Percentiles rank a stretch among this genome's conserved stretches.
Evolutionary conservation across 148 eudicot genomes (phyloP).

Genomic region (Linanthus parryae): DNA sequence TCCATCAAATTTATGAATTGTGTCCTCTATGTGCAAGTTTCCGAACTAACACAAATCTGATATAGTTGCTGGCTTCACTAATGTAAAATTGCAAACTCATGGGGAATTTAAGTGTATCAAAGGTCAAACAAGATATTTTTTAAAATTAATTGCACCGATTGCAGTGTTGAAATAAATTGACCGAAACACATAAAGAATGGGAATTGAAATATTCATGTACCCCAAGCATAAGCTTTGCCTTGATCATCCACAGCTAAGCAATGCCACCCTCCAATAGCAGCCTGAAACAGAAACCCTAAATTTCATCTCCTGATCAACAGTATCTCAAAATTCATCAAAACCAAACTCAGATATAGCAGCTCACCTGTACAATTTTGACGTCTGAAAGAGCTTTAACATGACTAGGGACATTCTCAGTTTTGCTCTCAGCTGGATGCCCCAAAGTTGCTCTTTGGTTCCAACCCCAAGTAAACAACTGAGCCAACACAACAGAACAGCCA

Average conservation of each 20-base stretch:
- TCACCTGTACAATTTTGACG: slow-evolving; percentile 90
- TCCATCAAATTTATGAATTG: too few relatives aligned
- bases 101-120: too few relatives aligned
- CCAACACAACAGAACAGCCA: slow-evolving; percentile 2
- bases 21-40: too few relatives aligned
- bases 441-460: slow-evolving; percentile 99
- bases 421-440: slow-evolving; percentile 85
- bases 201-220: slow-evolving; percentile 26
- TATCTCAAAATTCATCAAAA: not conserved
- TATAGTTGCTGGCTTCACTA: too few relatives aligned
- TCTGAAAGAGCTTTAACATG: slow-evolving; percentile 84
- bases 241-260: slow-evolving; percentile 99
- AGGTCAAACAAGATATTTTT: too few relatives aligned
- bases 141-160: too few relatives aligned
- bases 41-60: too few relatives aligned
- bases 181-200: not conserved
- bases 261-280: slow-evolving; percentile 99
- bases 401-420: slow-evolving; percentile 89
- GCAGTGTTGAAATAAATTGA: too few relatives aligned
- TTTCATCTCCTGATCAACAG: not conserved
- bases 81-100: too few relatives aligned
- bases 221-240: slow-evolving; percentile 99
- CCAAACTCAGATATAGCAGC: slow-evolving; percentile 2
- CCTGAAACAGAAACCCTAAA: slow-evolving; percentile 42
- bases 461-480: slow-evolving; percentile 97